These are phyloP conservation scores for Brassica balearica DNA, from an alignment of 441 rosid genomes.

Conservation along the genomic window DNA sequence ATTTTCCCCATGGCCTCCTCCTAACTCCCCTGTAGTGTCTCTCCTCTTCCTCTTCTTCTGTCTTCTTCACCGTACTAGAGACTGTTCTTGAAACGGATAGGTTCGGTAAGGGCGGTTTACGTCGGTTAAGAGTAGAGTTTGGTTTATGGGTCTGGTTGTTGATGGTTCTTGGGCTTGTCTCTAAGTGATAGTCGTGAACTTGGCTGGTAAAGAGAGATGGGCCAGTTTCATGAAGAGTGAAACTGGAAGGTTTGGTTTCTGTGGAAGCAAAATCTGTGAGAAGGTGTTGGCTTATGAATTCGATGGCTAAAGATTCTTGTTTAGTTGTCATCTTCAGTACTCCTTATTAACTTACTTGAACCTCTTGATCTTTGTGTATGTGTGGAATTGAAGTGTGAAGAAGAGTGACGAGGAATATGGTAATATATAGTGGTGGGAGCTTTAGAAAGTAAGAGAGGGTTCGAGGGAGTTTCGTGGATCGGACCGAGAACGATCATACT, in stretches of 20 bases:
- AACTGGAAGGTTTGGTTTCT: conserved; percentile 42
- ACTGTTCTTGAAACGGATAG: conserved; percentile 46
- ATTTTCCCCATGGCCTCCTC: conserved; percentile 71
- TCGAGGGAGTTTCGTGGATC: conserved; percentile 45
- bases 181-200: conserved; percentile 19
- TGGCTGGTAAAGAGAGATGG: conserved; percentile 23
- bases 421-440: conserved; percentile 28
- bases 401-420: conserved; percentile 37
- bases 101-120: conserved; percentile 64
- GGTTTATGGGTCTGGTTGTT: conserved; percentile 29
- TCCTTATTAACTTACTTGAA: conserved; percentile 8
- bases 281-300: conserved; percentile 69
- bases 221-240: conserved; percentile 24
- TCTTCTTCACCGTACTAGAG: conserved; percentile 10
- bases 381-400: conserved; percentile 25
- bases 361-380: conserved; percentile 12
- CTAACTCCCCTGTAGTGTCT: conserved; percentile 72
- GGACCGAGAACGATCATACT: conserved; percentile 41
- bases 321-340: conserved; percentile 33
- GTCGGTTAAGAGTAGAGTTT: conserved; percentile 57
- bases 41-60: conserved; percentile 35
- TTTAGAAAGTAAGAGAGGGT: conserved; percentile 21
- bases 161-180: conserved; percentile 32
- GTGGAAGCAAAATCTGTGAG: conserved; percentile 52
- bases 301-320: conserved; percentile 55